Evolutionary conservation across 768 basidiomycete species (phyloP).

Genomic region (Boletus barrowsii): DNA sequence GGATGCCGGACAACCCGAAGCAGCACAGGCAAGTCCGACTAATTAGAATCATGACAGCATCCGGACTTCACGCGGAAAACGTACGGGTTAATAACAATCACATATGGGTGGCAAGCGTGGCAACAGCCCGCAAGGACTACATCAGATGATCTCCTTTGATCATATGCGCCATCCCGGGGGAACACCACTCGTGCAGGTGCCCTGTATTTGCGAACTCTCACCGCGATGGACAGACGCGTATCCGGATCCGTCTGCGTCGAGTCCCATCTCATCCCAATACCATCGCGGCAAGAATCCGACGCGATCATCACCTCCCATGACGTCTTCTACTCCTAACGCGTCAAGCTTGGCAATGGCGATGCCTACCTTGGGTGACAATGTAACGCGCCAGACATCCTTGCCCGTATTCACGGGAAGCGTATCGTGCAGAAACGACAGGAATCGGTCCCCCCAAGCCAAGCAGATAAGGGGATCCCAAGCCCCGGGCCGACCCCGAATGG

Average conservation of each 20-base stretch:
- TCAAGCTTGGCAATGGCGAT: conserved; percentile 51
- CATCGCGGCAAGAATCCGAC: conserved; percentile 77
- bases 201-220: conserved; percentile 3
- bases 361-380: conserved; percentile 58
- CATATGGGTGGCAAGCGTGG: conserved; percentile 7
- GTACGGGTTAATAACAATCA: conserved; percentile 17
- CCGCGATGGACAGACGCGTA: conserved; percentile 6
- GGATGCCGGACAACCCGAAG: conserved; percentile 14
- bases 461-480: conserved; percentile 78
- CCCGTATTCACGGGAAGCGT: conserved; percentile 25
- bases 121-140: conserved; percentile 9
- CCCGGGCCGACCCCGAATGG: conserved; percentile 68
- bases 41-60: conserved; percentile 21
- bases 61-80: conserved; percentile 28
- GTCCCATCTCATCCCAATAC: conserved; percentile 48
- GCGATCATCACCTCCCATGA: conserved; percentile 64
- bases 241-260: not conserved
- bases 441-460: conserved; percentile 67
- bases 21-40: conserved; percentile 22
- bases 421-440: conserved; percentile 54
- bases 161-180: conserved; percentile 23
- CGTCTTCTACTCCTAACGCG: conserved; percentile 49
- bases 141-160: conserved; percentile 23
- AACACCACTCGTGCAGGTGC: conserved; percentile 1
- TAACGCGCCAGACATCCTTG: conserved; percentile 65